Evolutionary conservation across 768 basidiomycete genomes (phyloP), one percentile per base, ranked within the genome.

Genomic region (Mrakia hoshinonis): DNA sequence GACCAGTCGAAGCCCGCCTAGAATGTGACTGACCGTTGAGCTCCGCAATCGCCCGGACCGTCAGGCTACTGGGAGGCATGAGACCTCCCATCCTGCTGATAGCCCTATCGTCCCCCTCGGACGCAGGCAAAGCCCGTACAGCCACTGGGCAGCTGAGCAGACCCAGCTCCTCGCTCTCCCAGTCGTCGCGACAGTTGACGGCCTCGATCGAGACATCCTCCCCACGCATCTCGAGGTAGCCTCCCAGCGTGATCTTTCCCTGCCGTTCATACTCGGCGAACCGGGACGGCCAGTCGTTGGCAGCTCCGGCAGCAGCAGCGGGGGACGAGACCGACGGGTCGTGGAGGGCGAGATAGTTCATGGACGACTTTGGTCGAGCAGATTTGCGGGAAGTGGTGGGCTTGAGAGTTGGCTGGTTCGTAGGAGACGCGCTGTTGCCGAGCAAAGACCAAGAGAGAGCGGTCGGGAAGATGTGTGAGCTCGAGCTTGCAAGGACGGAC

Each of bases 81-180:
- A 46, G 31, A 6, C 70, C 70, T 3, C 70, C 70, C 31, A 72
- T 39, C 12, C 55, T 58, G 24, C 60, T 65, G 18, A 72, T 54
- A 36, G 20, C 54, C 64, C 22, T 20, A 22, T 26, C 22, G 29
- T 18, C 15, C 13, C 10, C 47, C 31, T 26, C 36, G 15, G n/a
- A 38, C 22, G 34, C 49, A 43, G 4, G 26, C 26, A 43, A 48
- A 55, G 34, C 48, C n/a, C n/a, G 38, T 20, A 31, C 64, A 9
- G 36, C 55, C 18, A 60, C 55, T 12, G 64, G 63, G 29, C 47
- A 18, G 4, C 43, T 29, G 55, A 64, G 60, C 18, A 49, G 39
- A 11, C 55, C 51, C 24, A 47, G 46, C 7, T 47, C 65, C 31
- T 72, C 55, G 47, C 39, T 15, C 9, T 46, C 55, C 70, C 70